Base-by-base conservation (phyloP, 441 rosid genomes). In the Erysimum cheiri region DNA sequence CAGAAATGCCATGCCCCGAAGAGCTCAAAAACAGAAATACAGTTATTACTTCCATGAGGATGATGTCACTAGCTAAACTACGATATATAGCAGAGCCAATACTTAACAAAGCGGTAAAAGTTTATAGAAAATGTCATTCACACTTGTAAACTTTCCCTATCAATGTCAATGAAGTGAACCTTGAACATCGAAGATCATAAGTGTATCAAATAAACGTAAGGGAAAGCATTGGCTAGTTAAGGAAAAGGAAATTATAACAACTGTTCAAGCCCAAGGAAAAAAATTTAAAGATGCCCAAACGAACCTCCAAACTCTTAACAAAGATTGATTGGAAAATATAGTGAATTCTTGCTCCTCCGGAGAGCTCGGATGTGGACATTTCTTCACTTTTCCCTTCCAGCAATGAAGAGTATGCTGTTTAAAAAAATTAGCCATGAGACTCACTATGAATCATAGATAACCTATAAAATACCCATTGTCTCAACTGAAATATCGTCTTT, bases 301-400 rank as follows among this genome's bases (percentile, higher is more conserved):
- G 1, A 37, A 88, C 89, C 92, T 84, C 88, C 76, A 88, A 83
- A 55, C 75, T 81, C 81, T 87, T 85, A 26, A 82, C 86, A 77
- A 87, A 88, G 63, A 88, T 80, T 31, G 97, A 85, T 64, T 88
- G 91, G 80, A 91, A 88, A 66, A 88, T 78, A 71, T 85, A 83
- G 71, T 66, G 85, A 60, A 91, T 88, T 75, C 97, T 71, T 32
- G 97, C 92, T 83, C 92, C 97, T 8, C 91, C 96, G 72, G 68
- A 82, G 62, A 89, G 78, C 85, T 89, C 91, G 8, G 74, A 62
- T 4, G 86, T 87, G 17, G 82, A 83, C 75, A 87, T 84, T 49
- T 87, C 88, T 72, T 70, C 77, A 79, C 78, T 85, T 69, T 82
- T 87, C 48, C 97, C 97, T 49, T 90, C 94, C 68, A 90, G 80